phyloP scores from a whole-genome alignment of 495 filamentous ascomycete species.

The Tuber borchii region DNA sequence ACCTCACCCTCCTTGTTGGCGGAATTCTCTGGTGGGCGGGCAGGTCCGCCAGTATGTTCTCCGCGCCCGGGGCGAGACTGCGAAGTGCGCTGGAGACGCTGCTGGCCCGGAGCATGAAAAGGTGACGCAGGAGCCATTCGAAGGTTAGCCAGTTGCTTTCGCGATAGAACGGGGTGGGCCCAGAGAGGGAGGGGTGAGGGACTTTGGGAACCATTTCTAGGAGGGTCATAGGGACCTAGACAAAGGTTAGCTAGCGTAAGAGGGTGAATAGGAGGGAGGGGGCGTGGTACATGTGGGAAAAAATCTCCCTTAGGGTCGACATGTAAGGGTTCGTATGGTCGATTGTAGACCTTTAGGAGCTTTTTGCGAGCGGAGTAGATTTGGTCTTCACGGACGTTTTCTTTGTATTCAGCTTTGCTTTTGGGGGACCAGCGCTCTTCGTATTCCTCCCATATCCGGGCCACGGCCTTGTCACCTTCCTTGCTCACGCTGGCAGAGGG shows the following conservation, averaged over 20 bases:
- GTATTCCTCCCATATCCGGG: constrained; percentile 4
- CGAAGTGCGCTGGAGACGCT: constrained; percentile 12
- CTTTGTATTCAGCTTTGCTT: background rate
- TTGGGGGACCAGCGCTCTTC: constrained; percentile 8
- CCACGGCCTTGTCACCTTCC: background rate
- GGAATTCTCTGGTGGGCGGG: constrained; percentile 39
- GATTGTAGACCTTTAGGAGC: constrained; percentile 9
- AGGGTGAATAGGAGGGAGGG: background rate
- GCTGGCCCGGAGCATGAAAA: constrained; percentile 25
- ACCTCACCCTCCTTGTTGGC: constrained; percentile 44
- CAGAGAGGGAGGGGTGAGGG: constrained; percentile 15
- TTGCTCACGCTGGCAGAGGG: background rate
- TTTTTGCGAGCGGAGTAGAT: background rate
- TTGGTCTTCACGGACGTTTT: background rate
- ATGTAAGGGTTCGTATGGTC: constrained; percentile 5
- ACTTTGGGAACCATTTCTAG: constrained; percentile 33
- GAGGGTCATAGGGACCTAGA: constrained; percentile 17
- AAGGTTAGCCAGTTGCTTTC: constrained; percentile 19
- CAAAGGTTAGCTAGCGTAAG: background rate
- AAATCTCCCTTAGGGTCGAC: constrained; percentile 4
- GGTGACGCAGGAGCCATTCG: constrained; percentile 26
- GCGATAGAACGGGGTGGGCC: background rate
- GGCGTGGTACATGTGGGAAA: constrained; percentile 5
- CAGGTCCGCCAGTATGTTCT: constrained; percentile 48
- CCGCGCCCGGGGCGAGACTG: constrained; percentile 32